Percentiles rank a stretch among this genome's conserved stretches.
Conservation (phyloP, 495 filamentous ascomycete species). For the Antarctomyces pellizariae region DNA sequence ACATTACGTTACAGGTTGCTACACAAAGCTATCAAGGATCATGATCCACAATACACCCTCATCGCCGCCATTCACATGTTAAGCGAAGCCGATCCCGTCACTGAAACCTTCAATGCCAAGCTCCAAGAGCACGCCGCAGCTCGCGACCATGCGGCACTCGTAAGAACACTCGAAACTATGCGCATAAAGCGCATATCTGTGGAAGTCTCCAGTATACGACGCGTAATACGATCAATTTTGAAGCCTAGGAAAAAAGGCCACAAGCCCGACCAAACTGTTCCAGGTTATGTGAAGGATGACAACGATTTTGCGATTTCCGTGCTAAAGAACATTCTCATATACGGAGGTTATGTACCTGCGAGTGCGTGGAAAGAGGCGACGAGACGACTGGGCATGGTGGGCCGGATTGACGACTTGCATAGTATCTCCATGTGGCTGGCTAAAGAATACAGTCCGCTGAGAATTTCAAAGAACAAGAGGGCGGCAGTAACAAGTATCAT, state of each 20-base stretch:
- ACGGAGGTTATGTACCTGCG: constrained; percentile 14
- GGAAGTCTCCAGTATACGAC: constrained; percentile 2
- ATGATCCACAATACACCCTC: constrained; percentile 27
- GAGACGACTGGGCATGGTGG: constrained; percentile 23
- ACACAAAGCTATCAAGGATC: constrained; percentile 20
- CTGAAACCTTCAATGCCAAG: constrained; percentile 16
- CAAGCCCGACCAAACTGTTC: constrained; percentile 1
- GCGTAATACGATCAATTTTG: constrained; percentile 5
- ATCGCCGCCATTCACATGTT: constrained; percentile 21
- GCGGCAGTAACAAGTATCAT: constrained; percentile 18
- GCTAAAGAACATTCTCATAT: constrained; percentile 14
- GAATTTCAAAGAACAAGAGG: constrained; percentile 5
- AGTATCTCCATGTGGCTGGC: constrained; percentile 12
- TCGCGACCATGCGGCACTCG: constrained; percentile 6
- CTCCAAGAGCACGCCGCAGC: constrained; percentile 15
- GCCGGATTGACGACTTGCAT: constrained; percentile 18
- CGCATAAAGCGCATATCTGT: constrained; percentile 5
- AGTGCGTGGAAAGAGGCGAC: constrained; percentile 24
- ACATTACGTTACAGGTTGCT: constrained; percentile 32
- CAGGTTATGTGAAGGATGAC: constrained; percentile 2
- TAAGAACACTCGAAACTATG: constrained; percentile 13
- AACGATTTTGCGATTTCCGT: constrained; percentile 12
- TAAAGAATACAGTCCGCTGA: constrained; percentile 7
- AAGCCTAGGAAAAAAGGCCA: constrained; percentile 3
- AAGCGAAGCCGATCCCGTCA: constrained; percentile 2